Percentiles rank a stretch among this genome's conserved stretches.
phyloP scores from a whole-genome alignment of 225 moss, liverwort and hornwort genomes.

The Anthoceros angustus region DNA sequence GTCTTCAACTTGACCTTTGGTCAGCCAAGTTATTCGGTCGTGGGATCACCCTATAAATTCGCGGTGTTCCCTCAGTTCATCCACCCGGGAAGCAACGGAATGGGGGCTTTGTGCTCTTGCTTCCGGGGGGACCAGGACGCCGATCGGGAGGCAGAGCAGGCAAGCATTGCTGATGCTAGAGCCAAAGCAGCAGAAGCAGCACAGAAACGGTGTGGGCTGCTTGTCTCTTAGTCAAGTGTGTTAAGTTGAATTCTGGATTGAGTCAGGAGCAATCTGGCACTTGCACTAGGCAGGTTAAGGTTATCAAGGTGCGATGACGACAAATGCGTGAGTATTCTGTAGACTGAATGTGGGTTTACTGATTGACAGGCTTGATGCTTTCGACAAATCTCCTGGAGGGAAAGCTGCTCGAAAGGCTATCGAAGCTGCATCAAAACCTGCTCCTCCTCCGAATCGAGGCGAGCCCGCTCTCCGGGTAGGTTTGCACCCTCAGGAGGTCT shows the following conservation, averaged over 20 bases:
- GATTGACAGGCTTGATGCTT: neutral
- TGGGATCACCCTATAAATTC: too few species aligned
- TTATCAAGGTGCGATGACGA: neutral
- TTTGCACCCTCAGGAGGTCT: neutral
- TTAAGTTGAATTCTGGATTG: neutral
- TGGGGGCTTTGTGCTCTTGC: neutral
- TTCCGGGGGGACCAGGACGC: neutral
- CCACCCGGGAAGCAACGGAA: neutral
- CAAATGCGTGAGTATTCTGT: neutral
- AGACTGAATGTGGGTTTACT: neutral
- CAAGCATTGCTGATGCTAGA: neutral
- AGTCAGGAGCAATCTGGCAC: neutral
- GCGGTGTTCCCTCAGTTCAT: too few species aligned
- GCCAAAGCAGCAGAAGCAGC: neutral
- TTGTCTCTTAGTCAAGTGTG: neutral
- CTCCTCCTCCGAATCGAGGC: neutral
- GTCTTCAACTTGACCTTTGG: too few species aligned
- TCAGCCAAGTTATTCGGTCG: too few species aligned
- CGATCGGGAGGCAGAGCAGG: neutral
- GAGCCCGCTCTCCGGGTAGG: neutral
- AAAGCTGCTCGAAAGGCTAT: slow-evolving; percentile 2
- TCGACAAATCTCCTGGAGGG: neutral
- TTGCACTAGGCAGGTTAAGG: neutral
- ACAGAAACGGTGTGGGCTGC: neutral
- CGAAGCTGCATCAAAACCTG: neutral